Evolutionary conservation across 805 yeast genomes (phyloP).

Genomic region (Wickerhamiella vanderwaltii): DNA sequence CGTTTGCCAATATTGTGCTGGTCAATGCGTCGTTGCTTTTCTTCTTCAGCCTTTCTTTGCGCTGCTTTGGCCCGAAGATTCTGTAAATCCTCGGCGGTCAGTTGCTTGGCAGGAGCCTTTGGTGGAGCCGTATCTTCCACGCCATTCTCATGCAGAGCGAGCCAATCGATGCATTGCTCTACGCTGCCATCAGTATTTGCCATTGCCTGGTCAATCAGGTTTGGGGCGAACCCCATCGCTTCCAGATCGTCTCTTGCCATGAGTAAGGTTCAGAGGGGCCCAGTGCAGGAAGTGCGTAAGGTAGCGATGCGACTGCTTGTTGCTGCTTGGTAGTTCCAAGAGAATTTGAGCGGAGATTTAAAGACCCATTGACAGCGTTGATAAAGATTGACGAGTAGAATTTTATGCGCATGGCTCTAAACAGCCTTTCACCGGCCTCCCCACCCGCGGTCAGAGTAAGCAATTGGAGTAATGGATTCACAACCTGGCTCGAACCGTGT

Average conservation of each 20-base stretch:
- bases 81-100: constrained; percentile 26
- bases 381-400: no score
- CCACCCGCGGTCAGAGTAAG: no score
- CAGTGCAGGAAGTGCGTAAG: no score
- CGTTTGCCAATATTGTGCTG: constrained; percentile 24
- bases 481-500: no score
- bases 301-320: no score
- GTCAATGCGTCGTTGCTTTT: constrained; percentile 25
- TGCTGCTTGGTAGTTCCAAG: no score
- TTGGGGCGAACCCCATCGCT: constrained; percentile 27
- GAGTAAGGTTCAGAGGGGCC: not conserved
- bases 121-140: constrained; percentile 12
- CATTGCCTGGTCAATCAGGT: constrained; percentile 25
- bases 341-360: no score
- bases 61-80: constrained; percentile 25
- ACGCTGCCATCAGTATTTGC: constrained; percentile 16
- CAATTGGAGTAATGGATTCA: no score
- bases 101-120: constrained; percentile 14
- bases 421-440: no score
- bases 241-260: constrained; percentile 5
- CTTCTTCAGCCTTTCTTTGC: constrained; percentile 24
- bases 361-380: no score
- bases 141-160: constrained; percentile 22
- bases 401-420: no score
- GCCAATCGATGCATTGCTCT: constrained; percentile 27